Base-by-base conservation (phyloP, 257 asterid species). In the Osmanthus fragrans region DNA sequence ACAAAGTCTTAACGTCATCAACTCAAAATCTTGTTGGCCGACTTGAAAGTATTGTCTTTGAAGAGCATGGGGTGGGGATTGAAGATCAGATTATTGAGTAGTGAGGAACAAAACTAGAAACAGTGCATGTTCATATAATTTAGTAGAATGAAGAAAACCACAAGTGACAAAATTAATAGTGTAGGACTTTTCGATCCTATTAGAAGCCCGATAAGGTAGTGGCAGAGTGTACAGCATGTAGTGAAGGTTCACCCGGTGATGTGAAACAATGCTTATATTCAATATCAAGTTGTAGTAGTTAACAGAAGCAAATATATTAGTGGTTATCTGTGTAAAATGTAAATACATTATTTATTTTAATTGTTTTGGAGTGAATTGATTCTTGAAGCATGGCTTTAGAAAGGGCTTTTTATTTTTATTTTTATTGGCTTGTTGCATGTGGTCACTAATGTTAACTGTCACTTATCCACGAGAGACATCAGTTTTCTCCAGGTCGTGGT, bases 31-130 rank as follows among this genome's bases (percentile, higher is more conserved):
- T 73, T 1, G 75, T 73, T 29, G 67, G 19, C 70, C 75, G 65
- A 67, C 51, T 79, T 7, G 51, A 25, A 60, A 73, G 56, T 25
- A 23, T 79, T 36, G 65, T 73, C 6, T 23, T 36, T 79, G 79
- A 73, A 66, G 82, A 19, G 40, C 56, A 30, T 34, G 66, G 30
- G 3, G 37, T 63, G 32, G 25, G 49, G 30, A 45, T 7, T 16
- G 81, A 71, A 33, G 60, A 58, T 15, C 58, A 23, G 32, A 56
- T 2, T 27, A 51, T 36, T 47, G 56, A 23, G 34, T 30, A 77
- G 63, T 18, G 63, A 71, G 51, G 10, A 1, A 37, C 19, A 70
- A 45, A n/a, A 37, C 49, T 60, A 10, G 30, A 60, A 60, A 7
- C 11, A 30, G 27, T 23, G 33, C 7, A 25, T 60, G 15, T 60